Evolutionary conservation across 163 green algal genomes (phyloP).

Genomic region (Chlamydomonas reinhardtii): DNA sequence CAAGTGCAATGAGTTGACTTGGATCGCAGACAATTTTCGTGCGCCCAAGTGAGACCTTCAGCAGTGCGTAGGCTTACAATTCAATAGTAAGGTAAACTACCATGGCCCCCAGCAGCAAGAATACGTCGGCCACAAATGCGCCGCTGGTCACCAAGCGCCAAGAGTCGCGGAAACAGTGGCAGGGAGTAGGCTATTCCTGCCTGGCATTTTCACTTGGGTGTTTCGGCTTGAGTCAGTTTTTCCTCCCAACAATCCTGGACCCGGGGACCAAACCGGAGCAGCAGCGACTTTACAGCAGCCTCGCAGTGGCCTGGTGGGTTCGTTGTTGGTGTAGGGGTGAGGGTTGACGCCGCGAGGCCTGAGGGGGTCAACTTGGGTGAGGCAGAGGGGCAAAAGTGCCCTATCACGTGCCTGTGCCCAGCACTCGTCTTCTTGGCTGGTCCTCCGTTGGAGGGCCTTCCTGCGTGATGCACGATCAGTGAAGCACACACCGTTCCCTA

Average conservation of each 20-base stretch:
- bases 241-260: neutral
- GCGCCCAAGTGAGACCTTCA: too few species aligned
- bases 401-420: neutral
- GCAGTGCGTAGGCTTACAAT: too few species aligned
- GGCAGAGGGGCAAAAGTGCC: too few species aligned
- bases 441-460: neutral
- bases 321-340: neutral
- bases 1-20: neutral
- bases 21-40: too few species aligned
- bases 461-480: neutral
- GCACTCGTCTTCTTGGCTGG: too few species aligned
- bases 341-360: too few species aligned
- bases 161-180: neutral
- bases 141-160: too few species aligned
- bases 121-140: too few species aligned
- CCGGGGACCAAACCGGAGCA: neutral
- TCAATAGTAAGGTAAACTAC: too few species aligned
- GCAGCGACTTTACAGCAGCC: neutral
- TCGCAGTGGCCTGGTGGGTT: conserved; percentile 17
- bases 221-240: neutral
- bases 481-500: too few species aligned
- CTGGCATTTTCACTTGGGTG: neutral
- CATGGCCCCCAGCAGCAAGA: neutral
- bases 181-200: neutral
- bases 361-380: too few species aligned